Evolutionary conservation across 371 early-diverging fungal genomes (phyloP).

Genomic region (Rhizopus stolonifer): DNA sequence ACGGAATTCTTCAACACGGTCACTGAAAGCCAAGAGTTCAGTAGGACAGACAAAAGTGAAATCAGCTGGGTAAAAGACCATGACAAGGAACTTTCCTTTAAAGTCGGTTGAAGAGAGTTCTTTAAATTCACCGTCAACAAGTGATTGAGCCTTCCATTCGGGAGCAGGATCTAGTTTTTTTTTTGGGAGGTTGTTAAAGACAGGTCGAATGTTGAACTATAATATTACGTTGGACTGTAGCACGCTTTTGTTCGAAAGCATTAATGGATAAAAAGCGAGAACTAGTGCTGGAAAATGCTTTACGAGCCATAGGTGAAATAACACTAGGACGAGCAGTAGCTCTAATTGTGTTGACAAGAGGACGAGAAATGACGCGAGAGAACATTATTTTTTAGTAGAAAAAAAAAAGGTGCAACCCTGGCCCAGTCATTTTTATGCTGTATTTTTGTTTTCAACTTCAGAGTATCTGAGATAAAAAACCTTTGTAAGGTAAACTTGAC

Average conservation of each 20-base stretch:
- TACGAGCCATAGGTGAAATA: slow-evolving; percentile 5
- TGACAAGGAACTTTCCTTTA: slow-evolving; percentile 72
- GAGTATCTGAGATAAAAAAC: too few relatives aligned
- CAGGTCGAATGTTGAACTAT: neutral
- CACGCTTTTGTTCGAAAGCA: slow-evolving; percentile 21
- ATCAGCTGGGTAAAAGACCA: slow-evolving; percentile 56
- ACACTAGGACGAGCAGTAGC: slow-evolving; percentile 7
- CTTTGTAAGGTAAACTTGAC: too few relatives aligned
- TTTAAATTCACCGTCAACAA: slow-evolving; percentile 79
- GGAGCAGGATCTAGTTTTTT: slow-evolving; percentile 60
- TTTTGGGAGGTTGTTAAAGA: neutral
- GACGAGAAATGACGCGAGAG: slow-evolving; percentile 13
- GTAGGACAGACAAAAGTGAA: slow-evolving; percentile 90
- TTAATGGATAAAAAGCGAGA: slow-evolving; percentile 17
- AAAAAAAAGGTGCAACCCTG: neutral
- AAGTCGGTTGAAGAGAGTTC: slow-evolving; percentile 81
- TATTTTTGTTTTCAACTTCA: neutral
- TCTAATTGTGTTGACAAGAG: slow-evolving; percentile 6
- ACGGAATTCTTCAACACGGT: slow-evolving; percentile 82
- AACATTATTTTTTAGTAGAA: neutral
- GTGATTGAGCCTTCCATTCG: slow-evolving; percentile 72
- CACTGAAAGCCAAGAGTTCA: slow-evolving; percentile 89
- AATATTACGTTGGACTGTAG: neutral
- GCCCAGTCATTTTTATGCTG: neutral
- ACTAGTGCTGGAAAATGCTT: slow-evolving; percentile 14